Base-by-base conservation (phyloP, 164 flowering plant species). In the Liriodendron chinense region DNA sequence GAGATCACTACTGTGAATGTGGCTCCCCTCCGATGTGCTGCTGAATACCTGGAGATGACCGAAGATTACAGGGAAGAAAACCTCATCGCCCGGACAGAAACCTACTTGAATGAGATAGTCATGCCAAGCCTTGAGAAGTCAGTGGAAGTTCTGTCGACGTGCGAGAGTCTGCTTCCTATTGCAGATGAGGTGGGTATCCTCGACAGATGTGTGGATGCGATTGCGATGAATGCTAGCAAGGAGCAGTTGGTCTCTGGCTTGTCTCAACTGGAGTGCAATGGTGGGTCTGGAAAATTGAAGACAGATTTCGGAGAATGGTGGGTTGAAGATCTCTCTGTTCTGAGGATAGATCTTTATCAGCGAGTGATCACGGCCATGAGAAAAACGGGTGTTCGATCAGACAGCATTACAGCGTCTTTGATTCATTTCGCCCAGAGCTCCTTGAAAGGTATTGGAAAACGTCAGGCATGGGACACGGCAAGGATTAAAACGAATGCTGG, bases 11-110 rank as follows among this genome's bases (percentile, higher is more conserved):
- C 85, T 16, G 71, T 82, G 70, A 92, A 90, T 75, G 90, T 89
- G 21, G 91, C 90, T 4, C 74, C 53, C 25, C 87, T 92, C 59
- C 86, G 91, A 47, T 92, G 93, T 71, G 88, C 85, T 47, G 90
- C 94, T 43, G 88, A 90, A 64, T 92, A 82, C 84, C 79, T 92
- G 69, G 92, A 92, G 75, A 92, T 90, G 94, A 86, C 89, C 0
- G 94, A 92, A 74, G 92, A 88, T 69, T 89, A 83, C 74, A 48
- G 84, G 20, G 90, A 90, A 34, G 86, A 84, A 56, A 92, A 92
- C 78, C 91, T 92, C 28, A 78, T 87, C 21, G 59, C 80, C 43
- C 81, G 90, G 24, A 83, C 94, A 0, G 93, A 90, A 74, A 71
- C 74, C 20, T 92, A 87, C 77, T 73, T 92, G 65, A 77, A 79